A percentile compares a stretch with the other conserved stretches of the same genome.
These are phyloP conservation scores for Fusarium palustre DNA, from an alignment of 2,329 filamentous ascomycete genomes.

Conservation along the genomic window DNA sequence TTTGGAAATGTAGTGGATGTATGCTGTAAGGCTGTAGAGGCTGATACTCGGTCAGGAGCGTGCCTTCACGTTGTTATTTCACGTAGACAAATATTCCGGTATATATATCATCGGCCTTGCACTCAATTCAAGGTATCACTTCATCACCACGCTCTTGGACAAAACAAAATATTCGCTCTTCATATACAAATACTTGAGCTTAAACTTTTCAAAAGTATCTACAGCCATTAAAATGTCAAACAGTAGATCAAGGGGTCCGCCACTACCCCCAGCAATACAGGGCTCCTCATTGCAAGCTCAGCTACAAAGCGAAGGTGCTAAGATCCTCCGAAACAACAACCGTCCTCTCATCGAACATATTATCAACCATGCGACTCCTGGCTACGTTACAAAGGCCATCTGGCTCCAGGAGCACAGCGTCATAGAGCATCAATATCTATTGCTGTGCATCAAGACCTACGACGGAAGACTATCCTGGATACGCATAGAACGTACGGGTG, in stretches of 20 bases:
- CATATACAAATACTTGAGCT: no score
- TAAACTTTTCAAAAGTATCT: background rate
- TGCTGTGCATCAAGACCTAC: background rate
- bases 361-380: background rate
- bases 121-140: no score
- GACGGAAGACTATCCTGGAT: slow-evolving; percentile 1
- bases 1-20: background rate
- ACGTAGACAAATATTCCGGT: fast-evolving
- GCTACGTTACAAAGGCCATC: background rate
- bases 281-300: background rate
- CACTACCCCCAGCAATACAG: background rate
- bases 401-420: slow-evolving; percentile 2
- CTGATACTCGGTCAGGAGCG: background rate
- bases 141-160: background rate
- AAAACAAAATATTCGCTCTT: background rate
- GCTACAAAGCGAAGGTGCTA: background rate
- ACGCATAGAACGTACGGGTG: background rate
- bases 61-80: background rate
- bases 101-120: background rate
- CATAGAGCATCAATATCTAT: background rate
- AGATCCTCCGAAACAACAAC: background rate
- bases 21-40: background rate
- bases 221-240: background rate
- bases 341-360: background rate
- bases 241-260: slow-evolving; percentile 2